Evolutionary conservation across 331 rosid species (phyloP).

Genomic region (Acacia concinna): DNA sequence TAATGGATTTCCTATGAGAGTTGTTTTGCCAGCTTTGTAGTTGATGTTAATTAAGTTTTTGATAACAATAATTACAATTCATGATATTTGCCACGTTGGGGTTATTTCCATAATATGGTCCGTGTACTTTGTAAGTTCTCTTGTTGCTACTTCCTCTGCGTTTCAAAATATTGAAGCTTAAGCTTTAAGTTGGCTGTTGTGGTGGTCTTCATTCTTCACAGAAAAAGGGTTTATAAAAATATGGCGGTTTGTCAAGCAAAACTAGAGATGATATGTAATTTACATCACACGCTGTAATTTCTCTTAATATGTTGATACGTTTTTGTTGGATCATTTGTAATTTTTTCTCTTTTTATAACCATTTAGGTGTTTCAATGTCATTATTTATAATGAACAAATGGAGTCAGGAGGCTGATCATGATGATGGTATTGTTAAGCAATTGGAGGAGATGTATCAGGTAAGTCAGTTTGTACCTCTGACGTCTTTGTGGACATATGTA

Average conservation of each 20-base stretch:
- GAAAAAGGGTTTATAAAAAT: neutral
- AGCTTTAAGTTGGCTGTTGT: neutral
- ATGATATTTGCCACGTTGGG: neutral
- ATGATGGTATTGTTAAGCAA: slow-evolving; percentile 36
- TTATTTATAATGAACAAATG: slow-evolving; percentile 47
- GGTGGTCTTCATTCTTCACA: neutral
- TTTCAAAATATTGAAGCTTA: neutral
- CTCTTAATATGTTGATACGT: slow-evolving; percentile 4
- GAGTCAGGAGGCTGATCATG: slow-evolving; percentile 47
- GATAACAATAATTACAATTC: neutral
- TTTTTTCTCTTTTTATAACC: slow-evolving; percentile 11
- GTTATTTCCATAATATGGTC: neutral
- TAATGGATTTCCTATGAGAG: neutral
- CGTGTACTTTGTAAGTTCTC: neutral
- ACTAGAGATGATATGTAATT: neutral
- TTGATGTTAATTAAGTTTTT: neutral
- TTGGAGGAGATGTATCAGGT: slow-evolving; percentile 65
- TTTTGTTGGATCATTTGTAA: neutral
- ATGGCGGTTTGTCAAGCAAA: neutral
- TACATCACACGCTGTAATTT: slow-evolving; percentile 1
- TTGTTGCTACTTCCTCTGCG: neutral
- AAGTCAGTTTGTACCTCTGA: slow-evolving; percentile 23
- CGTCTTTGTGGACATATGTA: slow-evolving; percentile 15
- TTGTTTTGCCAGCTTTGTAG: neutral
- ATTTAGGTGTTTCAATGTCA: slow-evolving; percentile 66